Base-by-base conservation (phyloP, 768 basidiomycete genomes). In the Podaxis mareebaensis region DNA sequence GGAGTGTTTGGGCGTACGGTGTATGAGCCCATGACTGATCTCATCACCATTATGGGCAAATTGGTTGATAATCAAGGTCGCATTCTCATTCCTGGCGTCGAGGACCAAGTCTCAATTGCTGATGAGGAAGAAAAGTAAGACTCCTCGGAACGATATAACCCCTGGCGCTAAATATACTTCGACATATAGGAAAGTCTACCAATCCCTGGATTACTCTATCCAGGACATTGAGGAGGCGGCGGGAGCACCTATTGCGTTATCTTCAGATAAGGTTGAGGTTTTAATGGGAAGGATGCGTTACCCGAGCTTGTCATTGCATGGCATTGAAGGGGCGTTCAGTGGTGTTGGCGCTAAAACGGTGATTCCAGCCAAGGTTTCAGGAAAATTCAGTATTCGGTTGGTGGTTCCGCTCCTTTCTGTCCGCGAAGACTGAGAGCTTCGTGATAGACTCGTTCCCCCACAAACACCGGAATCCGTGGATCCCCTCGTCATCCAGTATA, bases 251-350 rank as follows among this genome's bases (percentile, higher is more conserved):
- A 87, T 93, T 67, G 87, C 91, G 2, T 72, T 97, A 24, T 89
- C 87, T 2, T 77, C 84, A 4, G 89, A 95, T 73, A 96, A 95
- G 73, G 87, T 87, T 33, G 73, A 78, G 10, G 85, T 91, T 22
- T 79, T 99, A 42, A 99, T 96, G 95, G 93, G 92, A 42, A 87
- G 94, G 68, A 98, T 98, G 96, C 86, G 95, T 38, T 80, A 85
- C 68, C 92, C 96, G 2, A 91, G 89, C 63, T 83, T 99, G 65
- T 95, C 93, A 2, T 77, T 99, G 26, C 96, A 99, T 73, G 96
- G 96, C 11, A 96, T 99, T 69, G 93, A 97, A 75, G 95, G 96
- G 54, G 96, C 95, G 1, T 97, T 96, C 80, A 92, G 85, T 60
- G 87, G 85, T 0, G 82, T 85, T 0, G 93, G 93, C 2, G 85